phyloP scores from a whole-genome alignment of 768 basidiomycete genomes.

The Daedaleopsis nitida region DNA sequence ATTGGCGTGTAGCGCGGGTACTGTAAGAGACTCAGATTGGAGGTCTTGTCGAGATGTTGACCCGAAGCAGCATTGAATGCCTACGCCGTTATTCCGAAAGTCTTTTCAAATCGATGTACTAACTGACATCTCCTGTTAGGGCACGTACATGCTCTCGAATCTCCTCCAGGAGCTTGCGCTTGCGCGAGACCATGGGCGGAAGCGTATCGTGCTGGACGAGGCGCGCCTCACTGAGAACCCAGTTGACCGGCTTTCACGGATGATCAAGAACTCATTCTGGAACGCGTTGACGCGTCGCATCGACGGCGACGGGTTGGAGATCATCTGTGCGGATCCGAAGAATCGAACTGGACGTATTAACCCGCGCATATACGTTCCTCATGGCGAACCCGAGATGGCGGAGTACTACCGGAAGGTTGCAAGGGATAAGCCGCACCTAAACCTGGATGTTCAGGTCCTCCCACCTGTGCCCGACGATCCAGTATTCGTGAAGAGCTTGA shows the following conservation, averaged over 20 bases:
- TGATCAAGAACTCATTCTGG: conserved; percentile 99
- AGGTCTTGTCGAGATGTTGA: background rate
- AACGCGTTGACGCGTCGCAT: conserved; percentile 95
- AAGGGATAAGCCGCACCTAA: conserved; percentile 89
- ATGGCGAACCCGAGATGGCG: conserved; percentile 91
- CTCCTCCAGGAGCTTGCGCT: conserved; percentile 98
- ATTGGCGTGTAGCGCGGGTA: background rate
- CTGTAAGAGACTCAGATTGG: background rate
- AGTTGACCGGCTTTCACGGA: conserved; percentile 92
- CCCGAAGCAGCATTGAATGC: background rate
- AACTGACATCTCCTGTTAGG: conserved; percentile 45
- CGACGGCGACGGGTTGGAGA: conserved; percentile 95
- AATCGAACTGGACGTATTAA: conserved; percentile 89
- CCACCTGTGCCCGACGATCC: conserved; percentile 88
- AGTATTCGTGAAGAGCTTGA: conserved; percentile 86
- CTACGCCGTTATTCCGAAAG: background rate
- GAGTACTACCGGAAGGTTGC: conserved; percentile 95
- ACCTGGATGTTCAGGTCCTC: conserved; percentile 89
- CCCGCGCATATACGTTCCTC: conserved; percentile 93
- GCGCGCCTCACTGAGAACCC: conserved; percentile 97
- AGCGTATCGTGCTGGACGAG: conserved; percentile 98
- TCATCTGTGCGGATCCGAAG: conserved; percentile 97
- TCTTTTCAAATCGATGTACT: background rate
- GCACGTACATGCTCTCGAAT: conserved; percentile 99
- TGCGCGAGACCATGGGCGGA: conserved; percentile 91